Evolutionary conservation across 1,139 yeast genomes (phyloP), one percentile per base, ranked within the genome.

Genomic region (Debaryomyces sp.): DNA sequence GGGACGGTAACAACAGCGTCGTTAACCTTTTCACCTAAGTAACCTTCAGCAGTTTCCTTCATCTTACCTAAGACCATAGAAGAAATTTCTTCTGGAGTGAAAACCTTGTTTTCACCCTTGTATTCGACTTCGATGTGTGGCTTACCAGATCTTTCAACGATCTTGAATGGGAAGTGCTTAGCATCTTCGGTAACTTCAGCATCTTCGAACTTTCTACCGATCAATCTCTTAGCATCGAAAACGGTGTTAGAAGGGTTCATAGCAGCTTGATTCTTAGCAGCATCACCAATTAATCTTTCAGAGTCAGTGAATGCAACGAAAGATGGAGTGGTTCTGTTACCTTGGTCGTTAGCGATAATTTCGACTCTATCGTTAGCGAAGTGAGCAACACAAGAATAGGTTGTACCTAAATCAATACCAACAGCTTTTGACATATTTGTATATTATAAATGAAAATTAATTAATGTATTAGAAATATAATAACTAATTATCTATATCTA

Each of bases 251-350:
- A 79, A 77, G 97, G 96, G 91, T 91, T 90, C 78, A 90, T 81
- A 72, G 97, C 97, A 71, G 97, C 97, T 81, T 91, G 97, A 80
- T 91, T 91, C 89, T 91, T 91, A 72, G 97, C 97, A 68, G 97
- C 96, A 80, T 92, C 97, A 82, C 98, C 98, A 70, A 92, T 90
- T 72, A 92, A 85, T 85, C 98, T 89, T 83, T 90, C 97, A 79
- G 89, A 90, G 71, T 89, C 89, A 67, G 96, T 89, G 89, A 91
- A 91, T 60, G 97, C 97, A 71, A 91, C 97, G 83, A 89, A 91
- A 58, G 97, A 91, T 71, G 97, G 97, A 64, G 97, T 91, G 72
- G 89, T 95, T 84, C 81, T 73, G 70, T 76, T 76, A 71, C 81
- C 81, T 67, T 76, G 81, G 60, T 75, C 80, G 59, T 76, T 75